Conservation (phyloP, 495 filamentous ascomycete species). For the Friedmanniomyces simplex region DNA sequence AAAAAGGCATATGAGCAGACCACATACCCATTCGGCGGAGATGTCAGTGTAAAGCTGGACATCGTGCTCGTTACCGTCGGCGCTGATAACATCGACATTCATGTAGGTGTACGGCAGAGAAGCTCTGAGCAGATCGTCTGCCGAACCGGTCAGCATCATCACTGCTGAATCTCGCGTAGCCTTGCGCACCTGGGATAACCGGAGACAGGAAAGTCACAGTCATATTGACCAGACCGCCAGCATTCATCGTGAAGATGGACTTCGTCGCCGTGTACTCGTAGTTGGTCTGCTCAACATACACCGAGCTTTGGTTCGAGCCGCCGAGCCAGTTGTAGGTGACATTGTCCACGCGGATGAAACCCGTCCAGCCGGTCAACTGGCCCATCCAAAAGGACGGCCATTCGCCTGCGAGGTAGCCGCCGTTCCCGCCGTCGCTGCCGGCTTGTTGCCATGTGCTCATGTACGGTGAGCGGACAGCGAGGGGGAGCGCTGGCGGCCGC, state of each 20-base stretch:
- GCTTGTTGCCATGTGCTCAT: constrained; percentile 46
- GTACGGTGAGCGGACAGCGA: constrained; percentile 51
- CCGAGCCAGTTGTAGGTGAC: constrained; percentile 50
- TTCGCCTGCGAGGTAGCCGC: constrained; percentile 47
- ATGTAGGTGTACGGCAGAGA: constrained; percentile 50
- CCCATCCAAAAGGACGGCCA: constrained; percentile 29
- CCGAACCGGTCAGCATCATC: not conserved
- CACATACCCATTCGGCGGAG: constrained; percentile 14
- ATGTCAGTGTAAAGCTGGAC: constrained; percentile 53
- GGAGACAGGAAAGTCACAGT: constrained; percentile 50
- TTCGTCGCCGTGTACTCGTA: constrained; percentile 50
- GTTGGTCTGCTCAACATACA: constrained; percentile 40
- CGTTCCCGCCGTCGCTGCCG: constrained; percentile 45
- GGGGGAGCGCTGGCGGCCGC: constrained; percentile 46
- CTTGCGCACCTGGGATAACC: constrained; percentile 36
- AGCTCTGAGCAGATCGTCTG: constrained; percentile 42
- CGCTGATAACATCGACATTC: constrained; percentile 41
- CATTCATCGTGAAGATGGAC: constrained; percentile 46
- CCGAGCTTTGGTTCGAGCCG: constrained; percentile 14
- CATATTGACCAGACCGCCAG: constrained; percentile 39
- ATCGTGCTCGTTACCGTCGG: constrained; percentile 44
- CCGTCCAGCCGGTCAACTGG: constrained; percentile 44
- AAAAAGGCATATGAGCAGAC: not conserved
- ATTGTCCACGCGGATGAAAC: constrained; percentile 48
- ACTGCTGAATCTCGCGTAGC: not conserved